Percentiles rank a stretch among this genome's conserved stretches.
phyloP scores from a whole-genome alignment of 2,329 filamentous ascomycete species.

The Diaporthe humulicola region DNA sequence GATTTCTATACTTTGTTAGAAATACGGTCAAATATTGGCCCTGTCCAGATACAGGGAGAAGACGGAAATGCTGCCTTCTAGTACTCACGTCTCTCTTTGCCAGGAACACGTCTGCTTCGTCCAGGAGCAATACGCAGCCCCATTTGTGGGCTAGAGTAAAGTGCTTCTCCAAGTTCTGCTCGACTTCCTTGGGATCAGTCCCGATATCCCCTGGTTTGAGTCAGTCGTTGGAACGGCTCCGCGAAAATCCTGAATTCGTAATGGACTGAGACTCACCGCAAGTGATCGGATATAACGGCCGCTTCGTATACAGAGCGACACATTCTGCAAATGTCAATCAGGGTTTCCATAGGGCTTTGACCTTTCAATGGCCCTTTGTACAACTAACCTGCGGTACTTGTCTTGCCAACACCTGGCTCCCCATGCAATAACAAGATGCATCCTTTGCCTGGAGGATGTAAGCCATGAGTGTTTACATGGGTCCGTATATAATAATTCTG shows the following conservation, averaged over 20 bases:
- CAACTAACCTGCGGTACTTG: neutral
- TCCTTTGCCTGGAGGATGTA: neutral
- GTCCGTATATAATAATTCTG: neutral
- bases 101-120: constrained; percentile 47
- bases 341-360: neutral
- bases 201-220: constrained; percentile 41
- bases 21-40: neutral
- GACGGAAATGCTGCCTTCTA: neutral
- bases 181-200: constrained; percentile 34
- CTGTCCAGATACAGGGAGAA: neutral
- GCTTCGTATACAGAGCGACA: constrained; percentile 22
- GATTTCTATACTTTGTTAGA: neutral
- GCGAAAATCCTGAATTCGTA: neutral
- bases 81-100: constrained; percentile 8
- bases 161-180: constrained; percentile 39
- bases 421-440: neutral
- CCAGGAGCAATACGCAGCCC: constrained; percentile 48
- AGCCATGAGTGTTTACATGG: neutral
- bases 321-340: constrained; percentile 3
- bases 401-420: constrained; percentile 1
- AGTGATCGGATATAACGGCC: constrained; percentile 25
- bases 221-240: neutral
- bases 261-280: neutral
- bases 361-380: fast-evolving
- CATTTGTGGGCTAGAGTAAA: constrained; percentile 45